A percentile compares a stretch with the other conserved stretches of the same genome.
phyloP scores from a whole-genome alignment of 2,329 filamentous ascomycete genomes.

The Monosporascus cannonballus region DNA sequence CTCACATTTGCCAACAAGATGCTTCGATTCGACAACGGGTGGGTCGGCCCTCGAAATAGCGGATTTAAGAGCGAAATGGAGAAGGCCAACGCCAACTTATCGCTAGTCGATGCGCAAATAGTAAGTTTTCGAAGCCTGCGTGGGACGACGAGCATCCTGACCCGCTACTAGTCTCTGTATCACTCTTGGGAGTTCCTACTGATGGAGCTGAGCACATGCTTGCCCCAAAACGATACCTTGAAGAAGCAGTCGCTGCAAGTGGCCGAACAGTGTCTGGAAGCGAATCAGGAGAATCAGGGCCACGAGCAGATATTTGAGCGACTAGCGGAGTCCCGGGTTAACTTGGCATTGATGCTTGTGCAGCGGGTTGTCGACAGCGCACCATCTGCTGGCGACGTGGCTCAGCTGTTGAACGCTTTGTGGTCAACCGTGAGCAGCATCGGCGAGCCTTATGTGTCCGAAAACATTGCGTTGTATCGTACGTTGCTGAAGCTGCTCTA shows the following conservation, averaged over 20 bases:
- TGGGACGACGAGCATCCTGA: constrained; percentile 16
- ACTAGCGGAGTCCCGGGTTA: constrained; percentile 69
- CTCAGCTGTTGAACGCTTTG: constrained; percentile 44
- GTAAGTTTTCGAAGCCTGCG: constrained; percentile 39
- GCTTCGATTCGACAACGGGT: constrained; percentile 70
- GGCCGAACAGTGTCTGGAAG: constrained; percentile 68
- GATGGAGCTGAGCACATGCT: constrained; percentile 68
- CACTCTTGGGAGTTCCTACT: constrained; percentile 86
- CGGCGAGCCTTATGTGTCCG: constrained; percentile 46
- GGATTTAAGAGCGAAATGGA: constrained; percentile 80
- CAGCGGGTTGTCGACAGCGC: constrained; percentile 66
- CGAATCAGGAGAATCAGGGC: constrained; percentile 67
- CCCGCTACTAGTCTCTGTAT: constrained; percentile 58
- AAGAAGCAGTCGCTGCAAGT: constrained; percentile 68
- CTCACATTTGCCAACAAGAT: constrained; percentile 68
- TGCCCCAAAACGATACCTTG: constrained; percentile 47
- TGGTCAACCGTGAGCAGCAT: constrained; percentile 47
- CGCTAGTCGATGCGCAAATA: constrained; percentile 86
- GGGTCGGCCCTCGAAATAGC: constrained; percentile 61
- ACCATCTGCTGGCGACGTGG: constrained; percentile 43
- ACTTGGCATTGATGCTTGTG: constrained; percentile 74
- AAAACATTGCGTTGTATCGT: constrained; percentile 67
- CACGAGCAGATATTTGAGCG: constrained; percentile 78
- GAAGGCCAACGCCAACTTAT: constrained; percentile 84
- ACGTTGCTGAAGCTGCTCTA: constrained; percentile 80